A percentile compares a stretch with the other conserved stretches of the same genome.
These are phyloP conservation scores for Pneumocystis jirovecii DNA, from an alignment of 1,139 yeast species.

Conservation along the genomic window DNA sequence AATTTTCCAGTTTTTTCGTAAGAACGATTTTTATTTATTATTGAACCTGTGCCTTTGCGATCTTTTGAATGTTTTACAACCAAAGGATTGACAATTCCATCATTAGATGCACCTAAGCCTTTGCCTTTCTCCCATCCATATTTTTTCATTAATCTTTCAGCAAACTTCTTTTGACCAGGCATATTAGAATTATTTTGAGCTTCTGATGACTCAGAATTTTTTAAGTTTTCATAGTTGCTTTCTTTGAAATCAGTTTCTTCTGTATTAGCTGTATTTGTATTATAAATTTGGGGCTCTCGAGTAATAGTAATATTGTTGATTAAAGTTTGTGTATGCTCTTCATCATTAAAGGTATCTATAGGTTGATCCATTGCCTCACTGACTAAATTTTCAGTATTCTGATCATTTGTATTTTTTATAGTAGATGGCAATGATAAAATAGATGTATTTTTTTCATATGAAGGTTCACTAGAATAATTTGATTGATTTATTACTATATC, in stretches of 20 bases:
- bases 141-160: constrained; percentile 13
- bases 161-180: constrained; percentile 12
- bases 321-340: not conserved
- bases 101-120: constrained; percentile 13
- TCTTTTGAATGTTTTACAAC: constrained; percentile 13
- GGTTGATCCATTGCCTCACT: not conserved
- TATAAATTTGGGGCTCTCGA: not conserved
- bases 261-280: not conserved
- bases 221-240: not conserved
- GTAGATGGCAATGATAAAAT: not conserved
- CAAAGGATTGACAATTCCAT: constrained; percentile 13
- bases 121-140: constrained; percentile 17
- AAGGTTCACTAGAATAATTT: not conserved
- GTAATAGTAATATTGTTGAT: not conserved
- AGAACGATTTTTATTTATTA: constrained; percentile 9
- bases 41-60: constrained; percentile 13
- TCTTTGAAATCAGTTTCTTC: not conserved
- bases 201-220: not conserved
- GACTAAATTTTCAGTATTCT: not conserved
- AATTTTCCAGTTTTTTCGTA: constrained; percentile 9
- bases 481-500: not conserved
- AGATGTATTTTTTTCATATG: not conserved
- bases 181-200: not conserved
- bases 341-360: not conserved
- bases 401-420: not conserved